Conservation (phyloP, 257 asterid genomes). For the Marsdenia floribunda region DNA sequence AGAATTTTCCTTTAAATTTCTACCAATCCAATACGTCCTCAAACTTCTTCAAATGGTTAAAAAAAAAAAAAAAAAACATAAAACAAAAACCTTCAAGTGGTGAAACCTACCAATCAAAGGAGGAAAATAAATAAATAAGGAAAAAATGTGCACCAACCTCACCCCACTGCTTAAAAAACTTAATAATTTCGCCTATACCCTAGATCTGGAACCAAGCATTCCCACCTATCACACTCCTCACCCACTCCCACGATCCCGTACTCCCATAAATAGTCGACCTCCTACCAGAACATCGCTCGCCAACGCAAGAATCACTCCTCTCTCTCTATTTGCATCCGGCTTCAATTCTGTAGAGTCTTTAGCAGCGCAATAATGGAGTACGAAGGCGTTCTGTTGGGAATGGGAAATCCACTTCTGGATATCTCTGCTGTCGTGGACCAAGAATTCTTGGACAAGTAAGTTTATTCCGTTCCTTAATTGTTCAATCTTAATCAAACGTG, state of each 20-base stretch:
- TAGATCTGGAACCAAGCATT: neutral
- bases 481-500: neutral
- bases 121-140: too few species aligned
- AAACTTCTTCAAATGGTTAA: too few species aligned
- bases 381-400: constrained; percentile 77
- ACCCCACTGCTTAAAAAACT: neutral
- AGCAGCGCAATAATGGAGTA: constrained; percentile 38
- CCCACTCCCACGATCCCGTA: constrained; percentile 5
- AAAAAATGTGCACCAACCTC: neutral
- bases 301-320: neutral
- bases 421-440: constrained; percentile 85
- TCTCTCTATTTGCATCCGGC: neutral
- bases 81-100: too few species aligned
- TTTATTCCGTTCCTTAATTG: neutral
- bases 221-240: neutral
- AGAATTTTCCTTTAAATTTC: too few species aligned
- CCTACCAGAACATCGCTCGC: neutral
- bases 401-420: constrained; percentile 92
- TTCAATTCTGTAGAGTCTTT: neutral
- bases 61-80: too few species aligned
- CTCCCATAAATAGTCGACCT: constrained; percentile 1
- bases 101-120: too few species aligned
- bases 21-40: too few species aligned
- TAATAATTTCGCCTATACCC: neutral
- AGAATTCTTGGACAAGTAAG: constrained; percentile 73